Base-by-base conservation (phyloP, 2,329 filamentous ascomycete species). In the Claviceps monticola region DNA sequence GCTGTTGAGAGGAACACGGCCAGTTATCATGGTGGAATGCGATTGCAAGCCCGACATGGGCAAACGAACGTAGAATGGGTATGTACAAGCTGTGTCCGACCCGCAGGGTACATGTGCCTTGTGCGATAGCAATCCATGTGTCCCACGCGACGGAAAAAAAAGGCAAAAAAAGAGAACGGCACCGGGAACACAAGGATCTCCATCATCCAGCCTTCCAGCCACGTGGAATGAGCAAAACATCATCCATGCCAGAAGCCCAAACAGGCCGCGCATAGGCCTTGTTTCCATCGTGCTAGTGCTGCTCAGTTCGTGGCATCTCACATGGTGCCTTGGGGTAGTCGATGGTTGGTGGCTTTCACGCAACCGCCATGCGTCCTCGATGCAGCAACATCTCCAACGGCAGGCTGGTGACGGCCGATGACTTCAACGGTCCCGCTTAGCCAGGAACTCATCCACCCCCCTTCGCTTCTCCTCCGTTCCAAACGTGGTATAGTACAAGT, bases 401-500 rank as follows among this genome's bases (percentile, higher is more conserved):
- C 46, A 50, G 46, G 38, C 43, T 53, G 29, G 39, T 49, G 38
- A 43, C 19, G 41, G 19, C 16, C 19, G 8, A 14, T 43, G 43
- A 45, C 26, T 45, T 34, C 9, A 46, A 34, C 44, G 44, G 26
- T 6, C 21, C 43, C 50, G 50, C 53, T 62, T 62, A 39, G 61
- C 57, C 29, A 65, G 59, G 49, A 65, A 64, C 21, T 59, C 60
- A 36, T 56, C 56, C 39, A 64, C 59, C 26, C 62, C 62, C 48
- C 57, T 57, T 23, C 55, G 54, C 55, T 64, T 65, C 47, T 64
- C 60, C 26, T 56, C 51, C n/a, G 58, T 64, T 2, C 61, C 61
- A 57, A 69, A 67, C 37, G 66, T 64, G 48, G 61, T 59, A 51
- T 66, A 66, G 53, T 69, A 68, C 34, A 68, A 55, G 49, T 59